Evolutionary conservation across 371 early-diverging fungal genomes (phyloP), one percentile per base, ranked within the genome.

Genomic region (Mortierella sp.): DNA sequence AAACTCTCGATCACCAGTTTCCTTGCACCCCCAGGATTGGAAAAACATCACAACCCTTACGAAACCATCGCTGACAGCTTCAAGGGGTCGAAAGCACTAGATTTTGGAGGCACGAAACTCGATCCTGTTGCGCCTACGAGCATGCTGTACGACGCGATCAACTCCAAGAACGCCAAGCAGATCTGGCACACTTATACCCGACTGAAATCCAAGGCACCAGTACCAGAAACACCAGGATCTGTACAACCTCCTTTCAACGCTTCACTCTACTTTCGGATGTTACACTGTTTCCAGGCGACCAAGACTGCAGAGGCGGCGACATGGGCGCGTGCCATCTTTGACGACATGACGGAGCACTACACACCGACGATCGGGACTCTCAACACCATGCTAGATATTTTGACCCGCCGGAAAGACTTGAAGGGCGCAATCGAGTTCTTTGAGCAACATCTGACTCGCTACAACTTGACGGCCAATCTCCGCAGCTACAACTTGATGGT

Each of bases 401-500:
- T 79, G 70, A 50, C 82, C 58, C 77, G 78, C 14, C 58, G 77
- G 8, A 78, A 80, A 38, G 73, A 85, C 34, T 14, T 77, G 14
- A 28, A 77, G 0, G 50, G 60, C 71, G 73, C 80, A 2, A 77
- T 82, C n/a, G 75, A 85, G 28, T 78, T 72, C 52, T 80, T 85
- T 63, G 58, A 71, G 13, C 52, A 44, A 6, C 75, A 82, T 19
- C 54, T 57, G 6, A 26, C 74, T n/a, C 26, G 28, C 13, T 63
- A 72, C 68, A 45, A 73, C 3, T 28, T 75, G 5, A 16, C 47
- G 8, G 80, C 80, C 1, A 77, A 55, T 16, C 44, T 68, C 4
- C 63, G 76, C 9, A 85, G 82, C 57, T 82, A 82, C 77, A 85
- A 85, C 63, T 75, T 82, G 72, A 85, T 85, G 74, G 70, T 85